phyloP scores from a whole-genome alignment of 2,329 filamentous ascomycete genomes.

The Xylariaceae sp. region DNA sequence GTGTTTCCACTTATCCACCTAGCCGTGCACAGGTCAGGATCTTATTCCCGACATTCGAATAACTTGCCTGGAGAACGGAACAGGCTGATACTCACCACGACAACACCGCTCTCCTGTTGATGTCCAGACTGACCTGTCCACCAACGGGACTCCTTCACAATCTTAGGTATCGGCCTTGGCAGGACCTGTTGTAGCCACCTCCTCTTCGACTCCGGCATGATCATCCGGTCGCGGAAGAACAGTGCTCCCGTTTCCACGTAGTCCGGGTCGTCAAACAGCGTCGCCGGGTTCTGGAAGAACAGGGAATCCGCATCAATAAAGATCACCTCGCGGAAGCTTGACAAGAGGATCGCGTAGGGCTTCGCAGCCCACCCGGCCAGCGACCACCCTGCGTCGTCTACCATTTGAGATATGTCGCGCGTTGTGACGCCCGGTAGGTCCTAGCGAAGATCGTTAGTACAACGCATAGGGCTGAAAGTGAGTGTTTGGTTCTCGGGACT shows the following conservation, averaged over 20 bases:
- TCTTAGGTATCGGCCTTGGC: constrained; percentile 49
- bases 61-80: neutral
- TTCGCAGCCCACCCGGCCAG: constrained; percentile 54
- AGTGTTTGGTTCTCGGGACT: neutral
- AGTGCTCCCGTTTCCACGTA: constrained; percentile 50
- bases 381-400: constrained; percentile 51
- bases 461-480: neutral
- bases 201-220: constrained; percentile 46
- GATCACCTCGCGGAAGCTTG: constrained; percentile 53
- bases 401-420: constrained; percentile 51
- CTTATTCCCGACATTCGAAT: neutral
- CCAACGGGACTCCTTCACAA: constrained; percentile 45
- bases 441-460: constrained; percentile 12
- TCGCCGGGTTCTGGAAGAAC: constrained; percentile 50
- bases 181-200: constrained; percentile 50
- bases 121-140: constrained; percentile 47
- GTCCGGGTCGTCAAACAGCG: constrained; percentile 49
- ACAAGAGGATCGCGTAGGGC: constrained; percentile 52
- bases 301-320: constrained; percentile 54
- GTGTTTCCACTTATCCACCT: constrained; percentile 51
- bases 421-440: constrained; percentile 49
- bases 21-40: neutral
- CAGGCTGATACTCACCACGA: constrained; percentile 43
- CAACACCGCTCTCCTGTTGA: constrained; percentile 52
- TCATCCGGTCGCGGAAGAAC: constrained; percentile 53